Percentiles rank a stretch among this genome's conserved stretches.
Evolutionary conservation across 441 rosid species (phyloP).

Genomic region (Raphanus hybrid): DNA sequence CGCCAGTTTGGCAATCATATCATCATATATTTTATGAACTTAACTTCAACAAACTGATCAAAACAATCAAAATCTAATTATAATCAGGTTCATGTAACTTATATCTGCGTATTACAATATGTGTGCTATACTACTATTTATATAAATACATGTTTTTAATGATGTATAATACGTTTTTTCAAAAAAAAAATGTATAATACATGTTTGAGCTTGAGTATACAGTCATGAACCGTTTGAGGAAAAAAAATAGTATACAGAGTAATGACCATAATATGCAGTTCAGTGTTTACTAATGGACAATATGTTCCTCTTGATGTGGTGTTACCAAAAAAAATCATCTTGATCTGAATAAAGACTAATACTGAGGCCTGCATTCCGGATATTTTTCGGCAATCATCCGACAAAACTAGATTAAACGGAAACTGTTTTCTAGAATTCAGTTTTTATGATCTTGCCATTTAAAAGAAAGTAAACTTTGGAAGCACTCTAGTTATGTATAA

Average conservation of each 20-base stretch:
- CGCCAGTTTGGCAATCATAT: not conserved
- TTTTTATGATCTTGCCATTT: conserved; percentile 12
- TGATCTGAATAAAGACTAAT: not conserved
- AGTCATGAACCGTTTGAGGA: too few relatives aligned
- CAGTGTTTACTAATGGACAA: not conserved
- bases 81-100: not conserved
- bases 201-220: not conserved
- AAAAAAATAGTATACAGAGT: not conserved
- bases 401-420: not conserved
- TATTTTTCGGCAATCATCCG: not conserved
- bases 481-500: not conserved
- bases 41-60: not conserved
- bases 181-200: not conserved
- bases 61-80: not conserved
- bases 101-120: not conserved
- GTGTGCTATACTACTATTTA: not conserved
- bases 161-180: not conserved
- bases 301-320: not conserved
- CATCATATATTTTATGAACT: not conserved
- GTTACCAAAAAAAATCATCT: not conserved
- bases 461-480: not conserved
- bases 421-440: not conserved
- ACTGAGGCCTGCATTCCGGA: not conserved
- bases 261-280: not conserved
- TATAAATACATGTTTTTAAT: not conserved